Base-by-base conservation (phyloP, 345 rosid genomes). In the Rhizophora mangle region DNA sequence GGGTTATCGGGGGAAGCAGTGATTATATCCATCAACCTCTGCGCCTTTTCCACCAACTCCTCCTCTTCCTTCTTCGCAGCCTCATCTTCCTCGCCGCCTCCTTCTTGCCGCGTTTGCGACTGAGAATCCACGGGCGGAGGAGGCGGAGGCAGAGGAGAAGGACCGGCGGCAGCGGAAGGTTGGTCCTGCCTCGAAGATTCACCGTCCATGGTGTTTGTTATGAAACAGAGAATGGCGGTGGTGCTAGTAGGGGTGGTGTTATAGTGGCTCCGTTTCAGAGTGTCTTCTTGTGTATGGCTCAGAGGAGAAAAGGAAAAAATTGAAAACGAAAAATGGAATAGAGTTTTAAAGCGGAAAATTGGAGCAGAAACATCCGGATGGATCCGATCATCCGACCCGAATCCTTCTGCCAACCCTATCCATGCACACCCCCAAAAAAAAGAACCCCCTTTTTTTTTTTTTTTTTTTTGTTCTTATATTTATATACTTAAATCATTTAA, bases 1-100 rank as follows among this genome's bases (percentile, higher is more conserved):
- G 99, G 99, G 81, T 82, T 92, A 69, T 92, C 90, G 11, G 89
- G 85, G 39, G 76, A 77, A 46, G 88, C 70, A 71, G 92, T 95
- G 80, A 90, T 84, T 8, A 70, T 89, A 8, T 95, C 99, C 86
- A 95, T 95, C 27, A 85, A 82, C 59, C 64, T 77, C 82, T 90
- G 93, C 27, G 98, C 96, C 82, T 87, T 86, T 6, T 63, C 90
- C 68, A 83, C 67, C 72, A 92, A 66, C 79, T 82, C 88, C 6
- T 86, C 96, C 34, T 92, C 98, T 5, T 78, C 87, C 60, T 70
- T 84, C 84, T 68, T 73, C 39, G 47, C 53, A 67, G 78, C 87
- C 65, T 73, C 87, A 31, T 78, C 88, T 2, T 74, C 79, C 8
- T 68, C 84, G 11, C 39, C 83, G 60, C 64, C 84, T 67, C 24